A percentile compares a stretch with the other conserved stretches of the same genome.
These are phyloP conservation scores for Staphylotrichum tortipilum DNA, from an alignment of 495 filamentous ascomycete genomes.

Conservation along the genomic window DNA sequence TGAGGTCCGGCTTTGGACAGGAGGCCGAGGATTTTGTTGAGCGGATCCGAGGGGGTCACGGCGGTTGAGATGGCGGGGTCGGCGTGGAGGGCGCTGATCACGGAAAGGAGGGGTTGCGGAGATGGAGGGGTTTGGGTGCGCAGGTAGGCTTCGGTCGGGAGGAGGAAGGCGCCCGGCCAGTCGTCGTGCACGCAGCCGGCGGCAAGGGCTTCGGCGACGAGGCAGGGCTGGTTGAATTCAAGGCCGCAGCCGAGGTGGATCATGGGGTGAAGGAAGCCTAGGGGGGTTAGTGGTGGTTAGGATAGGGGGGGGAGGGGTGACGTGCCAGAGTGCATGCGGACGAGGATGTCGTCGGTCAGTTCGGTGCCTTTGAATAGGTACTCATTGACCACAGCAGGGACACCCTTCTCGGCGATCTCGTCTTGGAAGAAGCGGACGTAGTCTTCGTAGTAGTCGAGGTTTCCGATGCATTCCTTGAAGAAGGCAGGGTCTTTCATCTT, in stretches of 20 bases:
- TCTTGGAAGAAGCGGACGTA: background rate
- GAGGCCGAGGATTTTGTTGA: slow-evolving; percentile 3
- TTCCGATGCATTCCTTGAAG: background rate
- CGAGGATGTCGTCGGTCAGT: background rate
- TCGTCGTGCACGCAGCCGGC: slow-evolving; percentile 48
- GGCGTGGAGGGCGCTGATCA: background rate
- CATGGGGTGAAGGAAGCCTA: slow-evolving; percentile 58
- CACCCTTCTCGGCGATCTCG: slow-evolving; percentile 43
- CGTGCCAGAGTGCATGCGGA: background rate
- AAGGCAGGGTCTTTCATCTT: background rate
- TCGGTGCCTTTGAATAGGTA: slow-evolving; percentile 2
- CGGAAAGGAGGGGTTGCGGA: background rate
- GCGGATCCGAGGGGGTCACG: background rate
- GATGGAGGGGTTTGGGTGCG: background rate
- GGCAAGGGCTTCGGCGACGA: slow-evolving; percentile 61
- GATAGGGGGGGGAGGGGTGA: background rate
- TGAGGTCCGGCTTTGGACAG: background rate
- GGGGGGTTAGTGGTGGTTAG: background rate
- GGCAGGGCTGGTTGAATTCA: slow-evolving; percentile 60
- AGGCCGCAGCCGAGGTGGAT: slow-evolving; percentile 65
- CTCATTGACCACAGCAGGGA: slow-evolving; percentile 16
- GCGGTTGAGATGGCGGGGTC: background rate
- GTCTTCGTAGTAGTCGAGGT: background rate
- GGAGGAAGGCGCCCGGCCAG: slow-evolving; percentile 41
- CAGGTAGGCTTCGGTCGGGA: slow-evolving; percentile 42